Evolutionary conservation across 495 filamentous ascomycete species (phyloP).

Genomic region (Lepidopterella palustris): DNA sequence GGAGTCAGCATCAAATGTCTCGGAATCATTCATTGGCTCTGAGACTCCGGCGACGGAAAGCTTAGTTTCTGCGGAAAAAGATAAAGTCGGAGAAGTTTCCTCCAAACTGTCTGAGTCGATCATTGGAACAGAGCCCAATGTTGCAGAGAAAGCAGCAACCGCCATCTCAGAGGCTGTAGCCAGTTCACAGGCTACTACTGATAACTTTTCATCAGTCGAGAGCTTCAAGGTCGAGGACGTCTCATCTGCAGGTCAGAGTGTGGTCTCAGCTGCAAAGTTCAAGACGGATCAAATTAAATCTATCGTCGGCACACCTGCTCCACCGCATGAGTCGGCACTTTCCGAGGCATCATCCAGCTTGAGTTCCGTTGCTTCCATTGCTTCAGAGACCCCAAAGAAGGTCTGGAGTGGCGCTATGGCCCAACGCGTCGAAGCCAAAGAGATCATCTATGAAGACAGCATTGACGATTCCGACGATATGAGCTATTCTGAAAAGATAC

Average conservation of each 20-base stretch:
- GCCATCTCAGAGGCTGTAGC: conserved; percentile 22
- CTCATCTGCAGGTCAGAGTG: background rate
- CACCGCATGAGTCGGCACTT: conserved; percentile 5
- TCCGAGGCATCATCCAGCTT: conserved; percentile 15
- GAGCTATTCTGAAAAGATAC: conserved; percentile 44
- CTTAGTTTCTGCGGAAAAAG: conserved; percentile 33
- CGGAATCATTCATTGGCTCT: conserved; percentile 32
- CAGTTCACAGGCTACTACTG: conserved; percentile 10
- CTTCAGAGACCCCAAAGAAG: conserved; percentile 36
- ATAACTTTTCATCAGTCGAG: conserved; percentile 6
- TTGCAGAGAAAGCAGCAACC: conserved; percentile 22
- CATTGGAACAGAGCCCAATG: conserved; percentile 27
- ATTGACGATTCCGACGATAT: conserved; percentile 44
- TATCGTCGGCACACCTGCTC: conserved; percentile 14
- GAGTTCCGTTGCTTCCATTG: conserved; percentile 19
- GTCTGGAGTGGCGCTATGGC: conserved; percentile 52
- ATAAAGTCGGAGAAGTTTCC: conserved; percentile 25
- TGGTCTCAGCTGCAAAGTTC: conserved; percentile 14
- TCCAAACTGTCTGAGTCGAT: conserved; percentile 37
- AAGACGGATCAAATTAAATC: conserved; percentile 8
- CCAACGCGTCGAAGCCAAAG: conserved; percentile 42
- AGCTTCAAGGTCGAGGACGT: background rate
- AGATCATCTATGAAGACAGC: conserved; percentile 50
- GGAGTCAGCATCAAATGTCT: conserved; percentile 30
- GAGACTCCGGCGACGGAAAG: conserved; percentile 33